Base-by-base conservation (phyloP, 192 early-diverging fungal species). In the Dimargaris verticillata region DNA sequence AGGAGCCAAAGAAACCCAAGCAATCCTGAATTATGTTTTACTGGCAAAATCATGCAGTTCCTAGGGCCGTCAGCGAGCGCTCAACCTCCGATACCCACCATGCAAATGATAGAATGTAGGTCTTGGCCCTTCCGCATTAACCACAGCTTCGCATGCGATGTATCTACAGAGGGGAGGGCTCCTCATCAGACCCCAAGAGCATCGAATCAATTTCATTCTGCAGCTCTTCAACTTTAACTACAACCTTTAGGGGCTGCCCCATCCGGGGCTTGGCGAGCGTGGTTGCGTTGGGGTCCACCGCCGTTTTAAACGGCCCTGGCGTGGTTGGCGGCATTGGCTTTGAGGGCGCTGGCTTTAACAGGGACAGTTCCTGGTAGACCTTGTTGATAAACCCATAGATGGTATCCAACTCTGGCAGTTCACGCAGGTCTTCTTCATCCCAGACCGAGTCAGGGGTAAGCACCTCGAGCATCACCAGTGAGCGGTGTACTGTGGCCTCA, bases 401-500 rank as follows among this genome's bases (percentile, higher is more conserved):
- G 25, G 25, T 13, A 3, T 58, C 33, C 13, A 44, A 13, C 22
- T 58, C 55, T 18, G 55, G 28, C 7, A 38, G 15, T 20, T 15
- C 53, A 4, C 53, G 55, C 7, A 58, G 33, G 29, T 43, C 28
- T 1, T 58, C 5, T 41, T 28, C 17, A 2, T 38, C 22, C 25
- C 29, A 38, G 17, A 18, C 42, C 26, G 22, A 13, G 2, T 28
- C 22, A 15, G 28, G 29, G 17, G 13, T 17, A 29, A 58, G 29
- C 22, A 58, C 15, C 28, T 58, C 55, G 25, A 54, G 14, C 28
- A 13, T 20, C 2, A 20, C 24, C 28, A 84, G 77, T 18, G 71
- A 67, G 65, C 78, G 77, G 17, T 82, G 69, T 24, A 84, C 62
- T 45, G 64, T 63, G n/a, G 68, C 68, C 48, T 84, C 82, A n/a